Percentiles rank a stretch among this genome's conserved stretches.
Evolutionary conservation across 148 eudicot species (phyloP).

Genomic region (Pharnaceum exiguum): DNA sequence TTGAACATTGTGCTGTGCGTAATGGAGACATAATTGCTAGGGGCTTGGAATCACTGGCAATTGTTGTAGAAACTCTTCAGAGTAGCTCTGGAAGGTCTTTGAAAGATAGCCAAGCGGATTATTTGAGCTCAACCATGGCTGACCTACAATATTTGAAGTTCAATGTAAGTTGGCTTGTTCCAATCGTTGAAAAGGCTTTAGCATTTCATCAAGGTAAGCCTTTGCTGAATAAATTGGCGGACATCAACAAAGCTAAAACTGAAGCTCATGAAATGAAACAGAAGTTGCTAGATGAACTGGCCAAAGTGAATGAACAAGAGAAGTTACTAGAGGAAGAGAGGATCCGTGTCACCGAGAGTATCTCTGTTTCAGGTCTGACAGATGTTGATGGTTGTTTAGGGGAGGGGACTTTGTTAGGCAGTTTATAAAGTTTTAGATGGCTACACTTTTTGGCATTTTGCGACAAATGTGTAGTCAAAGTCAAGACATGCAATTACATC

Average conservation of each 20-base stretch:
- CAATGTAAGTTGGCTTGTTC: conserved; percentile 11
- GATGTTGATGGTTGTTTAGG: no score
- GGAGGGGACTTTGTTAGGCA: no score
- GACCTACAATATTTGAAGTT: conserved; percentile 3
- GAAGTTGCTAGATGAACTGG: not conserved
- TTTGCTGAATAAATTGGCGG: not conserved
- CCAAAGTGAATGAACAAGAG: not conserved
- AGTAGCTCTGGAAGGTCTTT: conserved; percentile 1
- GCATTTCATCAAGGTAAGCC: not conserved
- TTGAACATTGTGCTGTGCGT: not conserved
- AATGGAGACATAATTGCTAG: not conserved
- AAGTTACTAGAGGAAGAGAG: no score
- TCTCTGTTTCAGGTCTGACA: no score
- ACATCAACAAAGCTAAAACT: no score
- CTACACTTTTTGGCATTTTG: no score
- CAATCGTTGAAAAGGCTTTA: conserved; percentile 6
- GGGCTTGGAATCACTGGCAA: conserved; percentile 15
- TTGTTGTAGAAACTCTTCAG: not conserved
- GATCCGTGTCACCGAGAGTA: no score
- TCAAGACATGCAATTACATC: no score
- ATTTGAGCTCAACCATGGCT: conserved; percentile 1
- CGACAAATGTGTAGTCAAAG: no score
- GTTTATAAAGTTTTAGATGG: no score
- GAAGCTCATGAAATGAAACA: not conserved
- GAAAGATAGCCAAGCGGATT: conserved; percentile 10